Base-by-base conservation (phyloP, 768 basidiomycete species). In the Galerina marginata region DNA sequence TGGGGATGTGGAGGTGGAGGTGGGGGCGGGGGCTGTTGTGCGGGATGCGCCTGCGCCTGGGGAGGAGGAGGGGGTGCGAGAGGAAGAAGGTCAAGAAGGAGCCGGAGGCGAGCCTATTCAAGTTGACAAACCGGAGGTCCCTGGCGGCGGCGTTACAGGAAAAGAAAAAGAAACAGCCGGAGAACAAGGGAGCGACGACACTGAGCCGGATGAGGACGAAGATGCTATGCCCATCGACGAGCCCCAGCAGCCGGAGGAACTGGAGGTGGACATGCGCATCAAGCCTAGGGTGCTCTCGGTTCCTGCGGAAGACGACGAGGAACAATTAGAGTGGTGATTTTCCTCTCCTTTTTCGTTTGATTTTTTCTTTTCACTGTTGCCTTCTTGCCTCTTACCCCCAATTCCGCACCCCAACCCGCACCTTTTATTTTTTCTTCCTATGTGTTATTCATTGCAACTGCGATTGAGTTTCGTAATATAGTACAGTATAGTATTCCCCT, bases 321-420 rank as follows among this genome's bases (percentile, higher is more conserved):
- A 69, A 50, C 46, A 56, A 38, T 45, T 68, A n/a, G 60, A 62
- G 56, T 69, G 68, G 68, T 66, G 57, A 64, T 48, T 42, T 50
- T 15, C 43, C 26, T 38, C 56, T 44, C 47, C 15, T 38, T 47
- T 40, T 58, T 33, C 40, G 29, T 33, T 33, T 33, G 29, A 33
- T 33, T 33, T 33, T 33, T 33, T 5, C 29, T 33, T 33, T 16
- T 26, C 20, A 20, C 20, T 20, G 20, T 20, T 20, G 20, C 20
- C 20, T 20, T 20, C 20, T 45, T 40, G 3, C 6, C 26, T 48
- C 7, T 45, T 20, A 20, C 20, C 20, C 20, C 20, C n/a, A n/a
- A 20, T 1, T 2, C 38, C 47, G 44, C 37, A 4, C n/a, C 38
- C 47, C 50, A 37, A 25, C 38, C 55, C 46, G 37, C 6, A 47